Percentiles rank a stretch among this genome's conserved stretches.
These are phyloP conservation scores for Rhizodiscina lignyota DNA, from an alignment of 495 filamentous ascomycete genomes.

Conservation along the genomic window DNA sequence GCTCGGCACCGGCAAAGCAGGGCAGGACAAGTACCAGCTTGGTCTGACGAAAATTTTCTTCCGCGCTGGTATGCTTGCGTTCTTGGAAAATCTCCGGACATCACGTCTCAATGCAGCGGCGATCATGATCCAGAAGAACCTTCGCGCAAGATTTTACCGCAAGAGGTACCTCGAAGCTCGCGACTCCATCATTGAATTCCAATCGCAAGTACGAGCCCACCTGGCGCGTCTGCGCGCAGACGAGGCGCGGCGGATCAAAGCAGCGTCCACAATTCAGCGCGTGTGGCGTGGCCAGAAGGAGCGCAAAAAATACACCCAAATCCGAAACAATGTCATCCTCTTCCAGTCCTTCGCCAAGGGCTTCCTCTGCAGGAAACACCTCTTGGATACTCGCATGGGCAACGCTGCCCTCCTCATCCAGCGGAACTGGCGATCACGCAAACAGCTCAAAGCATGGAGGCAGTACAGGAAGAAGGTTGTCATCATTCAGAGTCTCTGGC, in stretches of 20 bases:
- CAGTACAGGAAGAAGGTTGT: slow-evolving; percentile 77
- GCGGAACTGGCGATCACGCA: slow-evolving; percentile 68
- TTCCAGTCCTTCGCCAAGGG: slow-evolving; percentile 84
- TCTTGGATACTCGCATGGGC: slow-evolving; percentile 83
- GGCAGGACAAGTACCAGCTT: slow-evolving; percentile 87
- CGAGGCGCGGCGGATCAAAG: slow-evolving; percentile 65
- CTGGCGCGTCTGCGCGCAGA: slow-evolving; percentile 61
- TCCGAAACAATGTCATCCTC: slow-evolving; percentile 67
- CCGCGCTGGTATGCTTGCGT: slow-evolving; percentile 95
- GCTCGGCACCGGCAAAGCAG: slow-evolving; percentile 61
- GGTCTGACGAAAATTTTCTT: slow-evolving; percentile 99
- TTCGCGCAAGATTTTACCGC: slow-evolving; percentile 87
- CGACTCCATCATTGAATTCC: slow-evolving; percentile 60
- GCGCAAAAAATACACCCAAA: slow-evolving; percentile 53
- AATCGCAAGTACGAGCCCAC: slow-evolving; percentile 57
- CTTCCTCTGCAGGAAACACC: slow-evolving; percentile 69
- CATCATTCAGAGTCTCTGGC: slow-evolving; percentile 86
- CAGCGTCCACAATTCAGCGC: slow-evolving; percentile 85
- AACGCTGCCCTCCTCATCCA: slow-evolving; percentile 88
- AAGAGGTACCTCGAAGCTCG: slow-evolving; percentile 81
- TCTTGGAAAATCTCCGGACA: slow-evolving; percentile 86
- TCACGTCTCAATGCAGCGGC: slow-evolving; percentile 83
- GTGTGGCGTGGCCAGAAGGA: slow-evolving; percentile 88
- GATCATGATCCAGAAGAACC: slow-evolving; percentile 97
- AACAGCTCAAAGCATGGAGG: slow-evolving; percentile 65